Evolutionary conservation across 148 eudicot genomes (phyloP).

Genomic region (Diospyros lotus): DNA sequence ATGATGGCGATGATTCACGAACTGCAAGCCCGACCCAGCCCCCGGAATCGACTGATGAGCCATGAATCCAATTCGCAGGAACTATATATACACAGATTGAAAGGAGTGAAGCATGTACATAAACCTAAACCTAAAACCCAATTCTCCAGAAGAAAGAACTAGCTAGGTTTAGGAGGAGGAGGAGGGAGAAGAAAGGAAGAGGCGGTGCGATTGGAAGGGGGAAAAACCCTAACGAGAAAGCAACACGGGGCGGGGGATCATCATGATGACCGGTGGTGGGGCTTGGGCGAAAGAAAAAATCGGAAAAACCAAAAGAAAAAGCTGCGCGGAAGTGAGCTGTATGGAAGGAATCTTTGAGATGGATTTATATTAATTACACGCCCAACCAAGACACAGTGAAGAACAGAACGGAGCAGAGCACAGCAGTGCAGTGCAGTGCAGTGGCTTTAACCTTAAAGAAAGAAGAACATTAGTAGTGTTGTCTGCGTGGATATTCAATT

Average conservation of each 20-base stretch:
- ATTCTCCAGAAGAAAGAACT: neutral
- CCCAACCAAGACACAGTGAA: too few relatives aligned
- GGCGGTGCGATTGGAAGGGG: neutral
- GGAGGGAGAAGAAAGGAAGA: neutral
- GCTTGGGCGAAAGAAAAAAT: neutral
- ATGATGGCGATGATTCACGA: neutral
- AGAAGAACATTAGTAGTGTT: too few relatives aligned
- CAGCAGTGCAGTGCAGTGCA: too few relatives aligned
- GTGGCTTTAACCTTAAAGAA: too few relatives aligned
- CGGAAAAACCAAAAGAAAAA: neutral
- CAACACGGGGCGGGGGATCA: too few relatives aligned
- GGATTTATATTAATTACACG: neutral
- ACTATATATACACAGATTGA: neutral
- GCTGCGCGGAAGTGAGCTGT: slow-evolving; percentile 7
- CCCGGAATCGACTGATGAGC: slow-evolving; percentile 15
- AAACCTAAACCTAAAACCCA: neutral
- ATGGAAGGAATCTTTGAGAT: neutral
- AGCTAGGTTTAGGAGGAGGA: neutral
- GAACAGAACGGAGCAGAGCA: too few relatives aligned
- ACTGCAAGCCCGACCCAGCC: slow-evolving; percentile 13
- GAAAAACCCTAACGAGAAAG: slow-evolving; percentile 4
- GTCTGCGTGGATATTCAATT: too few relatives aligned
- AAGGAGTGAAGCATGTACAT: neutral
- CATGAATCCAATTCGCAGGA: slow-evolving; percentile 9
- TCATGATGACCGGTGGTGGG: too few relatives aligned